Evolutionary conservation across 2,329 filamentous ascomycete species (phyloP), one percentile per base, ranked within the genome.

Genomic region (Reticulascus tulasneorum): DNA sequence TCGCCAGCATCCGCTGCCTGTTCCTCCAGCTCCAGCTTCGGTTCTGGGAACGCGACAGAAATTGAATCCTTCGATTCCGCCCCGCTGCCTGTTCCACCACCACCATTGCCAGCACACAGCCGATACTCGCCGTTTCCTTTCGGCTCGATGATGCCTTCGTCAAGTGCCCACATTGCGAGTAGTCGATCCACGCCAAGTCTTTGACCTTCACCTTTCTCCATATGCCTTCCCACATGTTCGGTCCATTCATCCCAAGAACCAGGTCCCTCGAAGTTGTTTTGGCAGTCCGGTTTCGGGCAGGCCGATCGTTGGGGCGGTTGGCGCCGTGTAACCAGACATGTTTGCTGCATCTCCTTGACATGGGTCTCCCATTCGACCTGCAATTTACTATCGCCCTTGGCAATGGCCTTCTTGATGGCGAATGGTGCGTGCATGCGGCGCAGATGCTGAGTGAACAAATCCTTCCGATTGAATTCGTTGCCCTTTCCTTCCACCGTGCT

Each of bases 391-490:
- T 82, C 77, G 1, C 69, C 69, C 50, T 81, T 79, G 18, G 68
- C 63, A 13, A 74, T 60, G 9, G 73, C 60, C 50, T 77, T 71
- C 52, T 78, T 74, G 52, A 77, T 80, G 52, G 79, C 71, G 26
- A 78, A 77, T 0, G 83, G 81, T 0, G 84, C 81, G 52, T 98
- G 93, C 91, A 97, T 97, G 29, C 91, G 86, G 11, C 90, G 84
- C 11, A 94, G 74, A 52, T 98, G 91, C 55, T 97, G 91, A 0
- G 87, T 91, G 59, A 96, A 98, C 10, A 98, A 76, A 55, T 97
- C 91, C 58, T 95, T 96, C 51, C 91, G 83, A 59, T 96, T 96
- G 62, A 96, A 96, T 58, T 83, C 79, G 43, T 79, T 79, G 5
- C 73, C 74, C 45, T 75, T 78, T 22, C 75, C 74, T 40, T 79